phyloP scores from a whole-genome alignment of 2,329 filamentous ascomycete species.

The Colletotrichum paranaense region DNA sequence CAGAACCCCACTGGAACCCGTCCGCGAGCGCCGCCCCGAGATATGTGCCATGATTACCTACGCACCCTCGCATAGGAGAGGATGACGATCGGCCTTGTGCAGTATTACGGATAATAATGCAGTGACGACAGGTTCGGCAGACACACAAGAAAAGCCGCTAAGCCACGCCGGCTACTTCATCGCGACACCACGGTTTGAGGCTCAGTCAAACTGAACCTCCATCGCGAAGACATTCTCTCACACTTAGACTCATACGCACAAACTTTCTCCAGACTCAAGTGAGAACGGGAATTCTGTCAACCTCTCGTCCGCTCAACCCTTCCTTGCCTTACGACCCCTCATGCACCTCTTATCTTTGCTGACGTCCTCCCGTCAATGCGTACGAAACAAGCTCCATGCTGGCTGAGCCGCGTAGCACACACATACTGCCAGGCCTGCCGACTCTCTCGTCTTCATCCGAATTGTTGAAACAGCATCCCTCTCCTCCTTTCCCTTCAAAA shows the following conservation, averaged over 20 bases:
- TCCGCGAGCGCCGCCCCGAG: slow-evolving; percentile 22
- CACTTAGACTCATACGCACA: neutral
- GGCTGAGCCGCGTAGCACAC: neutral
- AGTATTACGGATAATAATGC: neutral
- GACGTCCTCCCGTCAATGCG: neutral
- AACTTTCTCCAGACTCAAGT: neutral
- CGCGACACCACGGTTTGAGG: slow-evolving; percentile 32
- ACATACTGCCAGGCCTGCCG: neutral
- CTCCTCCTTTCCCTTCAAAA: neutral
- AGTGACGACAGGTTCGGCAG: slow-evolving; percentile 21
- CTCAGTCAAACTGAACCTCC: slow-evolving; percentile 30
- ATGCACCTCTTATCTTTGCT: neutral
- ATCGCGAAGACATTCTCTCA: slow-evolving; percentile 1
- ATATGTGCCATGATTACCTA: slow-evolving; percentile 15
- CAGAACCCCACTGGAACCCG: slow-evolving; percentile 17
- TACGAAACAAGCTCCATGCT: slow-evolving; percentile 13
- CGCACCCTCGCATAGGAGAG: neutral
- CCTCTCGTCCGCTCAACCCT: neutral
- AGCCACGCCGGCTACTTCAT: slow-evolving; percentile 28
- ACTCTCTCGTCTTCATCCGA: slow-evolving; percentile 18
- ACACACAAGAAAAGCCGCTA: slow-evolving; percentile 20
- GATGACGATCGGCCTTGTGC: slow-evolving; percentile 32
- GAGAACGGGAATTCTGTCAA: neutral
- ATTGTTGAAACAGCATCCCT: slow-evolving; percentile 28
- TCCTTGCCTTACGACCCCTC: neutral